Percentiles rank a stretch among this genome's conserved stretches.
phyloP scores from a whole-genome alignment of 75 land plant species.

The Selaginella moellendorffii region DNA sequence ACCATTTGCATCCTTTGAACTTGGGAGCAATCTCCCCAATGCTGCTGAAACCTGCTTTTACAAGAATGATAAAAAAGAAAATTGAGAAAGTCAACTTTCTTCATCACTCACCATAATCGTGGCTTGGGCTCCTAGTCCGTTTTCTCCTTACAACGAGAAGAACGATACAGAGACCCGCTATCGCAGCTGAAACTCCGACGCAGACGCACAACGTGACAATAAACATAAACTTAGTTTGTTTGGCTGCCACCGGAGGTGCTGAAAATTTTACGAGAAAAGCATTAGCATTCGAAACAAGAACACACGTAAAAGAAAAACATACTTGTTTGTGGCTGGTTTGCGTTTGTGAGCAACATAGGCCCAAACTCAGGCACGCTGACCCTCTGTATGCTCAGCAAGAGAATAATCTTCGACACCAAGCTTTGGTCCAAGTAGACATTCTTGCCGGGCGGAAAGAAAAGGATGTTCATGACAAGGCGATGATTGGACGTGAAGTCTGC shows the following conservation, averaged over 20 bases:
- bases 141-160: not conserved
- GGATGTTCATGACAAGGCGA: not conserved
- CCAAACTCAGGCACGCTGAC: not conserved
- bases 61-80: not conserved
- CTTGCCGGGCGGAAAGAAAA: not conserved
- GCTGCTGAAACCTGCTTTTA: not conserved
- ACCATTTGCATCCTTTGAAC: slow-evolving; percentile 38
- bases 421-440: not conserved
- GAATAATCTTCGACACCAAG: not conserved
- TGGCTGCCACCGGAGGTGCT: no score
- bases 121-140: no score
- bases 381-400: not conserved
- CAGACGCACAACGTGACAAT: not conserved
- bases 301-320: not conserved
- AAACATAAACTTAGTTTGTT: no score
- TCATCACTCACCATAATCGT: no score
- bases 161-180: not conserved
- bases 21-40: slow-evolving; percentile 21
- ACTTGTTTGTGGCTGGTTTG: not conserved
- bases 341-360: not conserved
- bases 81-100: no score
- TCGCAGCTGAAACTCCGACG: not conserved
- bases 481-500: not conserved
- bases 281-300: no score
- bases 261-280: no score